Evolutionary conservation across 768 basidiomycete species (phyloP).

Genomic region (Tremella yokohamensis): DNA sequence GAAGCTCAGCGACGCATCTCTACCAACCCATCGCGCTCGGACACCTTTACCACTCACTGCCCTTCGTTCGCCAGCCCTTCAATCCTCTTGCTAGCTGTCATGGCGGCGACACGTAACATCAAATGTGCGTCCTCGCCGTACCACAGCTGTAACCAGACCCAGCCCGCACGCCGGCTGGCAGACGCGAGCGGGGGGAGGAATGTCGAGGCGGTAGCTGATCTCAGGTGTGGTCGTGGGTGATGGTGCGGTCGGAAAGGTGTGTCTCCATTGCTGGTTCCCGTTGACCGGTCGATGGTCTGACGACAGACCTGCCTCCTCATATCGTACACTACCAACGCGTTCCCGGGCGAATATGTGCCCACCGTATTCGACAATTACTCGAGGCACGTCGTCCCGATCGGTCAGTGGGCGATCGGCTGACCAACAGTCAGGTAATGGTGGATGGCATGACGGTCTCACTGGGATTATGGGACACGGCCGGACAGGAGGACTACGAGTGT

Average conservation of each 20-base stretch:
- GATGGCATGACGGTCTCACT: conserved; percentile 87
- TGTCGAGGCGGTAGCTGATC: too few relatives aligned
- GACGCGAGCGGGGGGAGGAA: too few relatives aligned
- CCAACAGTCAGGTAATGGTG: conserved; percentile 62
- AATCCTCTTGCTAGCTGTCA: background rate
- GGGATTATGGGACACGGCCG: conserved; percentile 97
- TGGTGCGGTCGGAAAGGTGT: conserved; percentile 51
- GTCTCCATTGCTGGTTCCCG: background rate
- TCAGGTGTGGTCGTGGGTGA: conserved; percentile 50
- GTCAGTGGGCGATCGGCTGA: too few relatives aligned
- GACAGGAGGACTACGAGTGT: conserved; percentile 81
- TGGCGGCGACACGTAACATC: conserved; percentile 23
- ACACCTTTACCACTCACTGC: too few relatives aligned
- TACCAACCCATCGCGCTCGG: too few relatives aligned
- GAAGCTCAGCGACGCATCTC: too few relatives aligned
- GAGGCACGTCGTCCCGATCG: too few relatives aligned
- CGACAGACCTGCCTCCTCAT: conserved; percentile 85
- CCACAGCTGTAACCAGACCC: background rate
- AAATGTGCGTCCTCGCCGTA: conserved; percentile 13
- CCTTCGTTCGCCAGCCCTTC: too few relatives aligned
- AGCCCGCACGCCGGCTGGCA: background rate
- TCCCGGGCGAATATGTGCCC: conserved; percentile 70
- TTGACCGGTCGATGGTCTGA: background rate
- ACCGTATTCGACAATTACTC: conserved; percentile 51
- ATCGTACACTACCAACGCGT: conserved; percentile 92